Conservation (phyloP, 106 monocot genomes). For the Amphibolis antarctica region DNA sequence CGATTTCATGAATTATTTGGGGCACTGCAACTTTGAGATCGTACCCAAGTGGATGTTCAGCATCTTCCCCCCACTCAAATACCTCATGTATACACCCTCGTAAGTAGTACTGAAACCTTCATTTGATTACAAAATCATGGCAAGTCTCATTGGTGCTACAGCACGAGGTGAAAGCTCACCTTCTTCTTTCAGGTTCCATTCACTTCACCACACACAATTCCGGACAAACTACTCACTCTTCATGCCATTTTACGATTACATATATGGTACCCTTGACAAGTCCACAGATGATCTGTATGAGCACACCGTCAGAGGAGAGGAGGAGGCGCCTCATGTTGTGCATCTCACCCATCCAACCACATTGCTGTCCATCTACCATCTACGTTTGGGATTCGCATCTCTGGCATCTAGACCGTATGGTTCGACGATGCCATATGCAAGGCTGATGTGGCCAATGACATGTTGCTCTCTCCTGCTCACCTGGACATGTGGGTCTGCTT, state of each 20-base stretch:
- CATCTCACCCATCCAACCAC: constrained; percentile 59
- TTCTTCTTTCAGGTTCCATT: constrained; percentile 40
- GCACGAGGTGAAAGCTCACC: too few species aligned
- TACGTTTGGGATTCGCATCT: constrained; percentile 42
- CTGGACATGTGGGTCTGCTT: constrained; percentile 1
- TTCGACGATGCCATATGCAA: neutral
- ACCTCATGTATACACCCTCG: constrained; percentile 75
- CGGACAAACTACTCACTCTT: constrained; percentile 68
- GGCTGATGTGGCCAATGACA: constrained; percentile 12
- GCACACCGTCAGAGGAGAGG: constrained; percentile 23
- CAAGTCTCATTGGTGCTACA: too few species aligned
- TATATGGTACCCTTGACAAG: constrained; percentile 50
- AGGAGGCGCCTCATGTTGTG: constrained; percentile 27
- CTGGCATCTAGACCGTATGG: constrained; percentile 43
- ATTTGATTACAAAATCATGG: neutral
- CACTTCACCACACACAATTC: constrained; percentile 75
- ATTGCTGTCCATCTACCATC: constrained; percentile 42
- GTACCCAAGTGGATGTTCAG: constrained; percentile 52
- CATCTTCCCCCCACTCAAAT: constrained; percentile 49
- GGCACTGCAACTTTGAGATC: constrained; percentile 84
- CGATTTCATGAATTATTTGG: constrained; percentile 80
- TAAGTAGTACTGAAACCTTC: constrained; percentile 28
- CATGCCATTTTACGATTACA: constrained; percentile 76
- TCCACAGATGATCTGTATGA: constrained; percentile 38
- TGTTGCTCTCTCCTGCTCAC: neutral